A percentile compares a stretch with the other conserved stretches of the same genome.
Conservation (phyloP, 2,329 filamentous ascomycete species). For the Xylariaceae sp. region DNA sequence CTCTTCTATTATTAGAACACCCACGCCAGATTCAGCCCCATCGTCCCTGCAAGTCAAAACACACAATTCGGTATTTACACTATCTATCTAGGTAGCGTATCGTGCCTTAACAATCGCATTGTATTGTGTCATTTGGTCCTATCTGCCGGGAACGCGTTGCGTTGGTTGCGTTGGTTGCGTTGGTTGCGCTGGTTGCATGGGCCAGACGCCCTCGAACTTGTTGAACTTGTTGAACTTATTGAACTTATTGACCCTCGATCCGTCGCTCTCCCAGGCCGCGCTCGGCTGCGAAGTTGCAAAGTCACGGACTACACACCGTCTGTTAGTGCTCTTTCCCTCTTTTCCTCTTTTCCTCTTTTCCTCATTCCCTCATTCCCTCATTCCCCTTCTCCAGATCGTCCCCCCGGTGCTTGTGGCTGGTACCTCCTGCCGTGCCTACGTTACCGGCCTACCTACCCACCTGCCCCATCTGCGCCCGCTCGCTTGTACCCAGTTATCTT, state of each 20-base stretch:
- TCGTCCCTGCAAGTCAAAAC: slow-evolving; percentile 35
- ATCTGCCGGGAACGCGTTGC: background rate
- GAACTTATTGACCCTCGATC: background rate
- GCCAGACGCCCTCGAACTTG: slow-evolving; percentile 2
- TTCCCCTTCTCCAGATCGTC: too few relatives aligned
- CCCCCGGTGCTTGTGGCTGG: too few relatives aligned
- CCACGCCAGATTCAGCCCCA: slow-evolving; percentile 48
- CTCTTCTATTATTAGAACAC: slow-evolving; percentile 48
- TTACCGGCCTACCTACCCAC: background rate
- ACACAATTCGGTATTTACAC: slow-evolving; percentile 10
- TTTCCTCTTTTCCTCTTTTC: background rate
- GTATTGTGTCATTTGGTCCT: slow-evolving; percentile 11
- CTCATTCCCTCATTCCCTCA: too few relatives aligned
- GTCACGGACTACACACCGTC: background rate
- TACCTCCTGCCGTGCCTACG: background rate
- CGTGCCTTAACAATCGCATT: slow-evolving; percentile 2
- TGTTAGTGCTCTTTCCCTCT: background rate
- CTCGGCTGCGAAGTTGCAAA: too few relatives aligned
- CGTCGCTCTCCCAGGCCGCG: background rate
- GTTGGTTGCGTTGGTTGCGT: background rate
- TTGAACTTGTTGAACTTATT: slow-evolving; percentile 17
- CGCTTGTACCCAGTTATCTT: background rate
- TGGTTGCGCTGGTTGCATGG: too few relatives aligned
- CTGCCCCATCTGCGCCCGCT: background rate
- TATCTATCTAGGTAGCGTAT: background rate